These are phyloP conservation scores for Huntiella omanensis DNA, from an alignment of 2,329 filamentous ascomycete species.

Conservation along the genomic window DNA sequence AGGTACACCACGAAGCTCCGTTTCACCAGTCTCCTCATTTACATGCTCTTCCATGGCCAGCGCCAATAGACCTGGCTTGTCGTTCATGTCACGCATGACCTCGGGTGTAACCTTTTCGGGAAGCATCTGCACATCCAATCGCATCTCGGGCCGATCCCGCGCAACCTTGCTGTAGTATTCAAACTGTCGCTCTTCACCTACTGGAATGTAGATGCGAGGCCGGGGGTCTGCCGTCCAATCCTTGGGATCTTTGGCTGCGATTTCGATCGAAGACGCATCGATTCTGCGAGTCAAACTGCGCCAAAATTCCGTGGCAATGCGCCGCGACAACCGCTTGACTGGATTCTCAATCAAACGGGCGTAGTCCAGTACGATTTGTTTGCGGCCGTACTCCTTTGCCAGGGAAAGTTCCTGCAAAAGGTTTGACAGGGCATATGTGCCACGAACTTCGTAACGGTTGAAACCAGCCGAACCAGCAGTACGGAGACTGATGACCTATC, in stretches of 20 bases:
- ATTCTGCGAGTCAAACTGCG: conserved; percentile 75
- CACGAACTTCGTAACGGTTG: conserved; percentile 77
- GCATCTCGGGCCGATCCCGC: conserved; percentile 58
- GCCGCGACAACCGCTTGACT: conserved; percentile 64
- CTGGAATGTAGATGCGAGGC: conserved; percentile 79
- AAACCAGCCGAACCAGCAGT: conserved; percentile 73
- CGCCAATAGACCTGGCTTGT: conserved; percentile 73
- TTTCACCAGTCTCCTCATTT: conserved; percentile 48
- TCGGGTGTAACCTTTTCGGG: conserved; percentile 61
- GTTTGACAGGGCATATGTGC: conserved; percentile 95
- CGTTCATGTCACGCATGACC: conserved; percentile 65
- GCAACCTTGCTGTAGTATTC: conserved; percentile 78
- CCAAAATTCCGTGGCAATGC: conserved; percentile 88
- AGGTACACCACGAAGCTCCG: conserved; percentile 58
- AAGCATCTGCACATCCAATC: conserved; percentile 70
- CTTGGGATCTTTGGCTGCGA: conserved; percentile 78
- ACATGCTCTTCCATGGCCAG: conserved; percentile 66
- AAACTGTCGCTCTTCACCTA: conserved; percentile 67
- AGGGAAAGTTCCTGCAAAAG: conserved; percentile 85
- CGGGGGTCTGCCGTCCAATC: conserved; percentile 84
- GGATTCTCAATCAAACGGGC: conserved; percentile 88
- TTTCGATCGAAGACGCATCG: conserved; percentile 70
- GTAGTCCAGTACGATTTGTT: conserved; percentile 81
- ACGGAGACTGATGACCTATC: conserved; percentile 58
- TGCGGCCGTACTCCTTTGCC: conserved; percentile 75